A percentile compares a stretch with the other conserved stretches of the same genome.
Conservation (phyloP, 805 yeast genomes). For the Wickerhamiella kurtzmanii region DNA sequence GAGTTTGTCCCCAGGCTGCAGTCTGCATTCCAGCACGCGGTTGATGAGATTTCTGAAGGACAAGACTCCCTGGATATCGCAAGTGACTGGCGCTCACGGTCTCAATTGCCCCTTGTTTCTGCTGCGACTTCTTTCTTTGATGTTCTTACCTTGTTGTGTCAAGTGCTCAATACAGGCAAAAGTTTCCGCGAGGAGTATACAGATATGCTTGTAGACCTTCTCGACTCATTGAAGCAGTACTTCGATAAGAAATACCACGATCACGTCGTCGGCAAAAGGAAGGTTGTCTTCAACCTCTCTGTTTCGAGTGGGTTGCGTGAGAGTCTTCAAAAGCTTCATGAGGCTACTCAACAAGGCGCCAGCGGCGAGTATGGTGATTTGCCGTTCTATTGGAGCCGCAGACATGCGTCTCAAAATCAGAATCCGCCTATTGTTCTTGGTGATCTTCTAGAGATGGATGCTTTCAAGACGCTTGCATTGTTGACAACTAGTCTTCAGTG, state of each 20-base stretch:
- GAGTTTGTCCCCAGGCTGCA: slow-evolving; percentile 54
- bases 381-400: slow-evolving; percentile 12
- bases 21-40: slow-evolving; percentile 39
- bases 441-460: slow-evolving; percentile 41
- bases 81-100: slow-evolving; percentile 18
- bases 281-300: neutral
- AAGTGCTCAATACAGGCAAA: slow-evolving; percentile 45
- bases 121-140: slow-evolving; percentile 36
- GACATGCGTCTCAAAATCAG: slow-evolving; percentile 11
- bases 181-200: slow-evolving; percentile 46
- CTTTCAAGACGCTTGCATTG: slow-evolving; percentile 39
- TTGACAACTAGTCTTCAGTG: slow-evolving; percentile 43
- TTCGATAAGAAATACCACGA: slow-evolving; percentile 11
- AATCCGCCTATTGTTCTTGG: slow-evolving; percentile 27
- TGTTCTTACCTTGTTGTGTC: slow-evolving; percentile 37
- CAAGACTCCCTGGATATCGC: slow-evolving; percentile 29
- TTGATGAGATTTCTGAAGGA: slow-evolving; percentile 34
- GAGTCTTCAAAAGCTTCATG: neutral
- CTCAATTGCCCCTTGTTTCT: slow-evolving; percentile 25
- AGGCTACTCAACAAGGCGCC: neutral
- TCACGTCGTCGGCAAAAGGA: slow-evolving; percentile 1
- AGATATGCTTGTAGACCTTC: slow-evolving; percentile 20
- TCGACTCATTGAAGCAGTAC: slow-evolving; percentile 13
- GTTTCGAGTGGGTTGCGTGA: neutral
- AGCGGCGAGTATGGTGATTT: slow-evolving; percentile 14